Base-by-base conservation (phyloP, 495 filamentous ascomycete genomes). In the Tuber microsphaerosporum region DNA sequence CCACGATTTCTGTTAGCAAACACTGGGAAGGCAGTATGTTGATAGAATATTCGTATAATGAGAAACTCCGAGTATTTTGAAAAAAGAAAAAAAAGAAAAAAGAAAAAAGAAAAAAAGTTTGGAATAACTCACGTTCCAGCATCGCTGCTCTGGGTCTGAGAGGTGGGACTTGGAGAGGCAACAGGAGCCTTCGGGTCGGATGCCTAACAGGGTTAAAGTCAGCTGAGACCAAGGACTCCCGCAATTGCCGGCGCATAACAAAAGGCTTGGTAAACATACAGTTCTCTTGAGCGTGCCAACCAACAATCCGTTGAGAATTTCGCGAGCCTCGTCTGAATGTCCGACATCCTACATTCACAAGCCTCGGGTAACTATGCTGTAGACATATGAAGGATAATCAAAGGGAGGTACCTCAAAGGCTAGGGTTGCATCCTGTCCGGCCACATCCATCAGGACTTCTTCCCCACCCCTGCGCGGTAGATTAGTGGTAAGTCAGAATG, bases 281-380 rank as follows among this genome's bases (percentile, higher is more conserved):
- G 90, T 84, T 84, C 94, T 89, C 89, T 97, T 97, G 80, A 99
- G 85, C 42, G 79, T 89, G 73, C 93, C 95, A 77, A 97, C 90
- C 45, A 90, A 86, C 77, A 97, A 86, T 78, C 90, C 89, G 39
- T 91, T 88, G 26, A 99, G 90, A 82, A 97, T 94, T 87, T 97
- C 93, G 72, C 96, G 91, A 75, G 96, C 96, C 87, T 99, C 96
- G 84, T 99, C 96, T 84, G 92, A 95, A 91, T 99, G 96, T 77
- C 96, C 96, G 84, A 99, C 96, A 86, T 99, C 96, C 87, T 82
- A 44, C 10, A 74, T 69, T 74, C 70, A 71, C 72, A 26, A 70
- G 26, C 56, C 26, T 17, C 26, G 61, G 71, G 77, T 80, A 48
- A 80, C 68, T 26, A 76, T 74, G 14, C n/a, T 44, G 56, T 70